Evolutionary conservation across 257 asterid genomes (phyloP), one percentile per base, ranked within the genome.

Genomic region (Thymus quinquecostatus): DNA sequence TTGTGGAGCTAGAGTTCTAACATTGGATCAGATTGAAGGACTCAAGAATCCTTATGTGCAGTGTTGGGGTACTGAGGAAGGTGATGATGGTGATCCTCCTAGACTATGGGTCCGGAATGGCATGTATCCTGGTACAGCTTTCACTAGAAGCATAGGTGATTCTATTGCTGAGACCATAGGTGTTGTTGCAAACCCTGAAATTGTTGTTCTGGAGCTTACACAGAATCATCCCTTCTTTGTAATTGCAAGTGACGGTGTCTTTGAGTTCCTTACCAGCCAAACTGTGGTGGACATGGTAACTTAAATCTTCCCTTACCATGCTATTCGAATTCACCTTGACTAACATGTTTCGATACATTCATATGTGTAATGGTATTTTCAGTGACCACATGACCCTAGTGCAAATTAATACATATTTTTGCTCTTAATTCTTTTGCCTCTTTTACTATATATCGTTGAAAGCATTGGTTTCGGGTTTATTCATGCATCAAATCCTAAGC

Each of bases 101-200:
- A 86, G 98, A 66, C 72, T 93, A 45, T 93, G 98, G 98, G 97
- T 93, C 73, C 96, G 82, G 79, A 92, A 91, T 80, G 98, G 98
- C 64, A 93, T 91, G 96, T 93, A 93, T 82, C 98, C 98, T 10
- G 98, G 98, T 70, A 93, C 98, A 6, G 98, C 97, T 76, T 93
- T 93, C 79, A 89, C 99, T 5, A 85, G 99, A 82, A 95, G 99
- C 81, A 73, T 92, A 45, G 99, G 99, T 5, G 99, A 95, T 86
- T 86, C 97, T 73, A 79, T 95, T 64, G 99, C 99, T 47, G 99
- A 95, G 84, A 74, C 95, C 54, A 87, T 95, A 72, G 99, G 99
- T 3, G 99, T 95, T 34, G 89, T 89, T 69, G 89, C 99, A 11
- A 83, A 86, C 79, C 99, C 99, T 13, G 99, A 95, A 82, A 89